Evolutionary conservation across 2,329 filamentous ascomycete genomes (phyloP), one percentile per base, ranked within the genome.

Genomic region (Colletotrichum phormii): DNA sequence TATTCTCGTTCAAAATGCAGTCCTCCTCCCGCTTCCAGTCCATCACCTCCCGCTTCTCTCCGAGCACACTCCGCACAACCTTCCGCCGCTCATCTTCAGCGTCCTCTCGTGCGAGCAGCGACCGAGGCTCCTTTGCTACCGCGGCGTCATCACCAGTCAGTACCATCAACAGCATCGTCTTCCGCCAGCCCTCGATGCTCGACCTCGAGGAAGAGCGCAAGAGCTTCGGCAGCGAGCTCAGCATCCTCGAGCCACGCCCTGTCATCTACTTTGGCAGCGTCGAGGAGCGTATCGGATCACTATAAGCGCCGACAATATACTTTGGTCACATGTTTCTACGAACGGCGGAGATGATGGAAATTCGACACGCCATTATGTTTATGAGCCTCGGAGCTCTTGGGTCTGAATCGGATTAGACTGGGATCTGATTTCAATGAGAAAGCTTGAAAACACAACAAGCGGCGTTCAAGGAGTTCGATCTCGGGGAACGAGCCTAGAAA

Each of bases 261-360:
- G 85, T 91, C 46, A 88, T 91, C 65, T 91, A 90, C 81, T 92
- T 89, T 87, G 89, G 88, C 75, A 89, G 90, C 51, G 80, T 92
- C 60, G 90, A 91, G 81, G 90, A 91, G 82, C 85, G 89, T 64
- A 89, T 91, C 79, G 82, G 83, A 24, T 70, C 66, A 18, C 26
- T 61, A 15, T 70, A 46, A 46, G 62, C 13, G 15, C 33, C n/a
- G 11, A 29, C 22, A 35, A 4, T 6, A 15, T 9, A 59, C n/a
- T 18, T 29, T 29, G 53, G 22, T 22, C 22, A 18, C 33, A 55
- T 59, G 49, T 64, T 42, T 49, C n/a, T 15, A 70, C 29, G 31
- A 55, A 51, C 26, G 53, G 53, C 59, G 15, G 37, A 58, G 5
- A 26, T n/a, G 54, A 49, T 24, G 31, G 13, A 42, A 24, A 53